Base-by-base conservation (phyloP, 768 basidiomycete genomes). In the Phlebiopsis gigantea region DNA sequence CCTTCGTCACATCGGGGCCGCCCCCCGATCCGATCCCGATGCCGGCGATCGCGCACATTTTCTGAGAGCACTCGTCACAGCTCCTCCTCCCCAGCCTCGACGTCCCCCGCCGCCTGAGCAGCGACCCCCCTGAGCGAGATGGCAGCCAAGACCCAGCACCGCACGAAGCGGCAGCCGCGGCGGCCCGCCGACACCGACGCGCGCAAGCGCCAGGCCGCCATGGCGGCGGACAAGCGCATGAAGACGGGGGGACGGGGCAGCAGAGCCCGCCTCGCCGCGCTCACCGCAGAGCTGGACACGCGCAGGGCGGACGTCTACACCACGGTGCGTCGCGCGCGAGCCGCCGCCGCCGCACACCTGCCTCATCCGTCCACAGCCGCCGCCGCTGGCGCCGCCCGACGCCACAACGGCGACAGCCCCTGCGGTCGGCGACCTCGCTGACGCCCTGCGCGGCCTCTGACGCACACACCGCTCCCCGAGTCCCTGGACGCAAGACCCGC, bases 381-480 rank as follows among this genome's bases (percentile, higher is more conserved):
- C 24, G 14, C 49, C 50, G 17, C 17, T 14, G 10, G 19, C 31
- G 43, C 22, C 45, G 17, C 28, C 19, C 28, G 19, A 21, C 31
- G 17, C 24, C 17, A 9, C 42, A 24, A 19, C 7, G 17, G 17
- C 55, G 21, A 41, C n/a, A 24, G 15, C 44, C 28, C 41, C 34
- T n/a, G n/a, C n/a, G 30, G 17, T 39, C 19, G 41, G 54, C 22
- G 58, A 56, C 44, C 55, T 59, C 26, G 49, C 58, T n/a, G 58
- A 59, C 17, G 58, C 54, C 26, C 26, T 59, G 48, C 58, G 58
- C 26, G 58, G 58, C 9, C 43, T 59, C 45, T 59, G 43, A 56
- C 12, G 21, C 9, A 45, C 44, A 45, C 9, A 45, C 44, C 34
- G 34, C 17, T 17, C 34, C 34, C 34, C 34, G 34, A 39, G 34